Evolutionary conservation across 208 protist genomes (phyloP).

Genomic region (Leishmania arabica): DNA sequence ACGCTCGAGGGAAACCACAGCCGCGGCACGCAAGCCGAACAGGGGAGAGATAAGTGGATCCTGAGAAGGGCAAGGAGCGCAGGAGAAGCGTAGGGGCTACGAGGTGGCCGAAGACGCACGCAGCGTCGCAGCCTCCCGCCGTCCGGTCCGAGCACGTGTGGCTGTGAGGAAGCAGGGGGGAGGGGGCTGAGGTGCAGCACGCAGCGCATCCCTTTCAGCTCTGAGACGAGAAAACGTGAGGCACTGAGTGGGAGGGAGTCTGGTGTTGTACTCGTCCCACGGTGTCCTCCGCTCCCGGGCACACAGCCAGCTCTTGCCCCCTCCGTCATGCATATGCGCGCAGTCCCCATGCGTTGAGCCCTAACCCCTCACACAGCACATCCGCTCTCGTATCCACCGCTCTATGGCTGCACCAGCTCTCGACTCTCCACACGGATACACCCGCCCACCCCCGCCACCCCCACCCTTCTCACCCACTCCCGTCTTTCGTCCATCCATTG

Average conservation of each 20-base stretch:
- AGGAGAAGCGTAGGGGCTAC: not conserved
- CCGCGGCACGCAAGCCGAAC: not conserved
- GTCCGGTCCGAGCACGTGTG: not conserved
- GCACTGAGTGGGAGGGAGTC: not conserved
- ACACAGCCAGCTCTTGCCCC: not conserved
- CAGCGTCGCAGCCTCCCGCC: not conserved
- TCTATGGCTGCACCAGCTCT: not conserved
- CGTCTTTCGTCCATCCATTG: not conserved
- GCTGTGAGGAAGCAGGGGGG: not conserved
- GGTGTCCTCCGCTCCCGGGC: not conserved
- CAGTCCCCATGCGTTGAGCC: not conserved
- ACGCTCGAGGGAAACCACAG: not conserved
- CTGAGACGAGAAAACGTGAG: not conserved
- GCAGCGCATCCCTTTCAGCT: not conserved
- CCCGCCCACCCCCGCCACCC: not conserved
- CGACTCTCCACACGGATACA: slow-evolving; percentile 1
- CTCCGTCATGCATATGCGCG: no score
- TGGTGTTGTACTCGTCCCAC: not conserved
- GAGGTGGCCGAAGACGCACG: not conserved
- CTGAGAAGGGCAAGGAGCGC: not conserved
- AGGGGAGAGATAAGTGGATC: not conserved
- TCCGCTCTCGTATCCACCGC: not conserved
- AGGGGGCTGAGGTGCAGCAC: not conserved
- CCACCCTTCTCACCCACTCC: not conserved
- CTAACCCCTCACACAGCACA: not conserved